A percentile compares a stretch with the other conserved stretches of the same genome.
Conservation (phyloP, 345 rosid genomes). For the Populus tremula region DNA sequence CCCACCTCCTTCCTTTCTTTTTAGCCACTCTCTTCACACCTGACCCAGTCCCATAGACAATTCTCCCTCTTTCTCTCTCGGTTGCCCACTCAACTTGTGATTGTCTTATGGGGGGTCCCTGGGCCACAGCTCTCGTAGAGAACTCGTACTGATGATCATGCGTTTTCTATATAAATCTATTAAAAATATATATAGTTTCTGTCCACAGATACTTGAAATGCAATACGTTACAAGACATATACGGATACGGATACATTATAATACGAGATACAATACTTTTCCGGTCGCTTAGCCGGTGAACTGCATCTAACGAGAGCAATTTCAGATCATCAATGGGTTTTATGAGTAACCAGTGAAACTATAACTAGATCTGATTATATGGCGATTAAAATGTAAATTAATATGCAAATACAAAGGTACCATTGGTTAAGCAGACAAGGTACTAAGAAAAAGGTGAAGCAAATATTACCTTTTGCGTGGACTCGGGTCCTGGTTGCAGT, state of each 20-base stretch:
- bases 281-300: no score
- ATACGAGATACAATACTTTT: no score
- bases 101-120: background rate
- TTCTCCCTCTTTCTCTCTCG: background rate
- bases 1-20: background rate
- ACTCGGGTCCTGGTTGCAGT: slow-evolving; percentile 22
- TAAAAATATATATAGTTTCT: no score
- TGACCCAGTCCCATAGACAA: slow-evolving; percentile 10
- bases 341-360: no score
- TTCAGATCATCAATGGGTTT: background rate
- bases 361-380: no score
- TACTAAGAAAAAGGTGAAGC: slow-evolving; percentile 22
- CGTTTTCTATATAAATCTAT: background rate
- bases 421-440: slow-evolving; percentile 15
- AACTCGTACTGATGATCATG: background rate
- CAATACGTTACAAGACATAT: no score
- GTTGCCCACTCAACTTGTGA: background rate
- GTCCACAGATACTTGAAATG: no score
- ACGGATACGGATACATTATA: no score
- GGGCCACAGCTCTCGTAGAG: background rate
- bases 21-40: background rate
- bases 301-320: background rate
- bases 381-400: background rate
- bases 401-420: background rate
- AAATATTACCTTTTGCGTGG: slow-evolving; percentile 16